Conservation (phyloP, 23 red algal genomes). For the Gracilaria caudata region DNA sequence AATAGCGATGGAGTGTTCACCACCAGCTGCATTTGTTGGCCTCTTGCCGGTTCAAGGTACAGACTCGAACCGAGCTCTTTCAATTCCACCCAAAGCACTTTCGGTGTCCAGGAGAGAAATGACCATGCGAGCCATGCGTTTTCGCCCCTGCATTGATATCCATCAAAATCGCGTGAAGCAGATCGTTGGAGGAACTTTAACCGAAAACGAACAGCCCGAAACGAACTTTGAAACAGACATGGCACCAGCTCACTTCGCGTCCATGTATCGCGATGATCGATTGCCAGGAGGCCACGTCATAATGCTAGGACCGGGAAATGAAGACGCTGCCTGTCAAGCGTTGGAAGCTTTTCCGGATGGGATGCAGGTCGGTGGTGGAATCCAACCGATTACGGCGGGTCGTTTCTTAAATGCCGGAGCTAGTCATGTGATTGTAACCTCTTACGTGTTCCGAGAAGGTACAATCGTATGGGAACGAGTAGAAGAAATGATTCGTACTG, state of each 20-base stretch:
- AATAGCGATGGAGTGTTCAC: neutral
- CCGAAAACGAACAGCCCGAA: slow-evolving; percentile 16
- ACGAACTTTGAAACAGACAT: slow-evolving; percentile 90
- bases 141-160: slow-evolving; percentile 98
- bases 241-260: slow-evolving; percentile 70
- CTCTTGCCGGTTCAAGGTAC: neutral
- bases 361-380: slow-evolving; percentile 94
- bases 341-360: slow-evolving; percentile 84
- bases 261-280: slow-evolving; percentile 64
- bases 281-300: slow-evolving; percentile 95
- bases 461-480: slow-evolving; percentile 69
- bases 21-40: neutral
- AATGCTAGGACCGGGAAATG: slow-evolving; percentile 90
- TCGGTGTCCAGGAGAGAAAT: neutral
- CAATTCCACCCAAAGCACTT: neutral
- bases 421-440: slow-evolving; percentile 95
- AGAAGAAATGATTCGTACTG: slow-evolving; percentile 58
- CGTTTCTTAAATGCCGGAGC: slow-evolving; percentile 80
- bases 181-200: slow-evolving; percentile 89
- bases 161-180: slow-evolving; percentile 93
- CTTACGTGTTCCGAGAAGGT: slow-evolving; percentile 93
- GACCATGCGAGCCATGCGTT: slow-evolving; percentile 61
- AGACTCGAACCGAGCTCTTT: neutral
- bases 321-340: slow-evolving; percentile 67
- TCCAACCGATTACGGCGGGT: slow-evolving; percentile 65